Evolutionary conservation across 1,139 yeast species (phyloP).

Genomic region (Taphrina pruni): DNA sequence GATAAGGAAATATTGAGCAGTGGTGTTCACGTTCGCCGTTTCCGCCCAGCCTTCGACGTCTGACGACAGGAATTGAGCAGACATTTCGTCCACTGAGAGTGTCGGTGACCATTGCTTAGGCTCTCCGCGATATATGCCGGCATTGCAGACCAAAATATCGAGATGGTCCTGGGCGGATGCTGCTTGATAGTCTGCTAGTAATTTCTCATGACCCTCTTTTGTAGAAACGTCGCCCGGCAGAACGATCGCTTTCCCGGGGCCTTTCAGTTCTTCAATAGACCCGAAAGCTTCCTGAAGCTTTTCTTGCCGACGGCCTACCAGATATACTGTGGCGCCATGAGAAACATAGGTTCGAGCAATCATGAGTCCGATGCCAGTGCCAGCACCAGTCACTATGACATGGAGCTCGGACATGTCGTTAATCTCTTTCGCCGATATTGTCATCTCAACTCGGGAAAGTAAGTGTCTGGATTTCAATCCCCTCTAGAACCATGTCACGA

Average conservation of each 20-base stretch:
- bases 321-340: slow-evolving; percentile 47
- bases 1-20: slow-evolving; percentile 45
- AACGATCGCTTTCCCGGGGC: slow-evolving; percentile 36
- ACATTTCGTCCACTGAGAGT: slow-evolving; percentile 41
- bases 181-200: slow-evolving; percentile 41
- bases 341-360: slow-evolving; percentile 46
- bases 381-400: slow-evolving; percentile 47
- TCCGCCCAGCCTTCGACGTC: slow-evolving; percentile 36
- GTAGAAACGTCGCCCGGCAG: slow-evolving; percentile 46
- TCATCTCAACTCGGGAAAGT: neutral
- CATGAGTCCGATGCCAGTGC: slow-evolving; percentile 47
- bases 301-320: slow-evolving; percentile 46
- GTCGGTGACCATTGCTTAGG: slow-evolving; percentile 29
- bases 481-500: too few species aligned
- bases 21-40: slow-evolving; percentile 41
- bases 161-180: slow-evolving; percentile 43
- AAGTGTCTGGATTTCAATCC: too few species aligned
- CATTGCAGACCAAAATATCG: slow-evolving; percentile 46
- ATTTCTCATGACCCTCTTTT: slow-evolving; percentile 43
- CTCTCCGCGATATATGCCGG: slow-evolving; percentile 44
- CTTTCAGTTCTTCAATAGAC: neutral
- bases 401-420: slow-evolving; percentile 45
- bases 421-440: slow-evolving; percentile 31
- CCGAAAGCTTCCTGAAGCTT: slow-evolving; percentile 43
- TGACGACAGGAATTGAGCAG: slow-evolving; percentile 42